Percentiles rank a stretch among this genome's conserved stretches.
These are phyloP conservation scores for Ogataea neopini DNA, from an alignment of 805 yeast genomes.

Conservation along the genomic window DNA sequence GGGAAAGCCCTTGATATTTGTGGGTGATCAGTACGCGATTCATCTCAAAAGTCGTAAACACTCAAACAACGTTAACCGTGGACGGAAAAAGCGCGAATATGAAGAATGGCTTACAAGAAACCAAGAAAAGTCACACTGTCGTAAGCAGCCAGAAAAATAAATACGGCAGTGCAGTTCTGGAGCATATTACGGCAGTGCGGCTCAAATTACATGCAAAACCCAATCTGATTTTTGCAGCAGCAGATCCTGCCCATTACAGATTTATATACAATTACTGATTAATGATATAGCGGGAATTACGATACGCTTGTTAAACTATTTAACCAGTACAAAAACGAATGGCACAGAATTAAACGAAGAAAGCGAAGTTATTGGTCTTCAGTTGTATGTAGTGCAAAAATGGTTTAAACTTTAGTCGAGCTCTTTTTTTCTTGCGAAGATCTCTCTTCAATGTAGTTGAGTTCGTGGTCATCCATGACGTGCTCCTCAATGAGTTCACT, in stretches of 20 bases:
- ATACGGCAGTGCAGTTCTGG: no score
- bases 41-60: constrained; percentile 75
- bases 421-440: constrained; percentile 26
- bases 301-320: background rate
- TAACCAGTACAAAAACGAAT: background rate
- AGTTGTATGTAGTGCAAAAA: background rate
- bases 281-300: background rate
- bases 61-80: constrained; percentile 47
- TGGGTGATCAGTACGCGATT: constrained; percentile 73
- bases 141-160: background rate
- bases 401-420: constrained; percentile 4
- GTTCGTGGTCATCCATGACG: constrained; percentile 21
- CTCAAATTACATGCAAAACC: no score
- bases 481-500: constrained; percentile 39
- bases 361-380: background rate
- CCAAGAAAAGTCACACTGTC: background rate
- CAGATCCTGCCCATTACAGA: no score
- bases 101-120: constrained; percentile 41
- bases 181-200: no score
- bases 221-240: background rate
- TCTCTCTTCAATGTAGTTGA: constrained; percentile 15
- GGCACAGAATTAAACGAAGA: background rate
- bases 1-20: constrained; percentile 57
- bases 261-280: no score
- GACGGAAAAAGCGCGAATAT: constrained; percentile 52